Evolutionary conservation across 1,139 yeast genomes (phyloP).

Genomic region (Kodamaea arcana): DNA sequence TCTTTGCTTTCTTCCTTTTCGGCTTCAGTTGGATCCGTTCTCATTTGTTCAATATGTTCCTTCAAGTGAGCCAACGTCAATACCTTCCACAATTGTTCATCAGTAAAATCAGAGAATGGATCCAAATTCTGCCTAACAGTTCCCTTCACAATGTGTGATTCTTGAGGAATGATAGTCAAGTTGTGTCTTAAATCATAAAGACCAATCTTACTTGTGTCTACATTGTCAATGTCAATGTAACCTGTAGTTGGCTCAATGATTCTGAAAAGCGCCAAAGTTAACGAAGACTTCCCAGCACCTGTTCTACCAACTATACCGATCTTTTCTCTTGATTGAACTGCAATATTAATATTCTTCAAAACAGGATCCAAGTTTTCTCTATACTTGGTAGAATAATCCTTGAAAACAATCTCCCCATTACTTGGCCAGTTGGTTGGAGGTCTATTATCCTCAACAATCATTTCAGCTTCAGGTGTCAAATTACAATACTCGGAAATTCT

Average conservation of each 20-base stretch:
- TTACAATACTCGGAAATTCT: conserved; percentile 34
- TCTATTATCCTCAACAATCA: conserved; percentile 22
- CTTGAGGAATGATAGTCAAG: conserved; percentile 38
- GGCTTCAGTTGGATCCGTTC: conserved; percentile 14
- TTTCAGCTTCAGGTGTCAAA: conserved; percentile 32
- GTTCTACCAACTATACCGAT: conserved; percentile 42
- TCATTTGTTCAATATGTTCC: conserved; percentile 29
- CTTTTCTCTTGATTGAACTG: conserved; percentile 31
- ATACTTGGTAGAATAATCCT: conserved; percentile 31
- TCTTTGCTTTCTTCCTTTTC: conserved; percentile 12
- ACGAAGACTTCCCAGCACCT: conserved; percentile 40
- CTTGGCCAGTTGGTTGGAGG: conserved; percentile 31
- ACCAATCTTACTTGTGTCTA: conserved; percentile 29
- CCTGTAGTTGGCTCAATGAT: conserved; percentile 35
- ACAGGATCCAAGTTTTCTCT: conserved; percentile 37
- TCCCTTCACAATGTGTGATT: conserved; percentile 35
- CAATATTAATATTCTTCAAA: conserved; percentile 23
- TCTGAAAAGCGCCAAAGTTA: conserved; percentile 36
- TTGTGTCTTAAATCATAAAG: conserved; percentile 31
- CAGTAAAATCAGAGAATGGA: conserved; percentile 27
- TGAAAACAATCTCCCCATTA: conserved; percentile 26
- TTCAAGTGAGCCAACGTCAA: conserved; percentile 35
- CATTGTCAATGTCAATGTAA: conserved; percentile 28
- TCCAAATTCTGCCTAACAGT: conserved; percentile 34
- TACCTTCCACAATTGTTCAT: conserved; percentile 31